These are phyloP conservation scores for Termitomyces sp. DNA, from an alignment of 768 basidiomycete genomes.

Conservation along the genomic window DNA sequence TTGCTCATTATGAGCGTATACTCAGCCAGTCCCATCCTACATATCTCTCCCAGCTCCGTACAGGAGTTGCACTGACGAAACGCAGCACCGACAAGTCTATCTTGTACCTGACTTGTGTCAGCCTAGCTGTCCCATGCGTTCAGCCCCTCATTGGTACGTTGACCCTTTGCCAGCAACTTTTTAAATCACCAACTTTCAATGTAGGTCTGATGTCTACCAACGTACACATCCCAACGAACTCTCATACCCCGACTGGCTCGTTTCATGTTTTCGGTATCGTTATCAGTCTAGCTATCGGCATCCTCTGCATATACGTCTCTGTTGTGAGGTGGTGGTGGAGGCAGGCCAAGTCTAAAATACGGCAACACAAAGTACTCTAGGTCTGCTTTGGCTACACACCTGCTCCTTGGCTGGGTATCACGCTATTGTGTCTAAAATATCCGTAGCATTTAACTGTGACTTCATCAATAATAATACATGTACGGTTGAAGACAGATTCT, in stretches of 20 bases:
- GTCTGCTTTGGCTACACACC: not conserved
- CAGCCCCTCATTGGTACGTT: conserved; percentile 53
- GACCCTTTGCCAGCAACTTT: not conserved
- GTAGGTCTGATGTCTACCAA: conserved; percentile 70
- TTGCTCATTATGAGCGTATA: conserved; percentile 84
- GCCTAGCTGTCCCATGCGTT: conserved; percentile 60
- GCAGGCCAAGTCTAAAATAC: conserved; percentile 37
- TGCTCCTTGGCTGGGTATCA: not conserved
- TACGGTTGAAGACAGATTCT: not conserved
- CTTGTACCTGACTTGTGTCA: conserved; percentile 60
- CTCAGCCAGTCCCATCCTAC: conserved; percentile 84
- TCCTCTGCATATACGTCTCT: conserved; percentile 36
- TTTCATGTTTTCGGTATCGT: conserved; percentile 54
- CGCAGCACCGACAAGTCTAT: conserved; percentile 60
- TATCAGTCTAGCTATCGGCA: conserved; percentile 35
- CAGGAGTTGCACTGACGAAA: conserved; percentile 53
- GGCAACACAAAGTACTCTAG: conserved; percentile 3
- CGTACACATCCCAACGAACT: conserved; percentile 53
- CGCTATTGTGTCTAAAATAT: not conserved
- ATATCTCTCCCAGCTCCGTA: conserved; percentile 72
- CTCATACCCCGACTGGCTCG: conserved; percentile 23
- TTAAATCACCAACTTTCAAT: not conserved
- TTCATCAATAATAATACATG: not conserved
- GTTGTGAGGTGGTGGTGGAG: conserved; percentile 64
- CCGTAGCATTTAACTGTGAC: not conserved